Conservation (phyloP, 345 rosid species). For the Gossypium turneri region DNA sequence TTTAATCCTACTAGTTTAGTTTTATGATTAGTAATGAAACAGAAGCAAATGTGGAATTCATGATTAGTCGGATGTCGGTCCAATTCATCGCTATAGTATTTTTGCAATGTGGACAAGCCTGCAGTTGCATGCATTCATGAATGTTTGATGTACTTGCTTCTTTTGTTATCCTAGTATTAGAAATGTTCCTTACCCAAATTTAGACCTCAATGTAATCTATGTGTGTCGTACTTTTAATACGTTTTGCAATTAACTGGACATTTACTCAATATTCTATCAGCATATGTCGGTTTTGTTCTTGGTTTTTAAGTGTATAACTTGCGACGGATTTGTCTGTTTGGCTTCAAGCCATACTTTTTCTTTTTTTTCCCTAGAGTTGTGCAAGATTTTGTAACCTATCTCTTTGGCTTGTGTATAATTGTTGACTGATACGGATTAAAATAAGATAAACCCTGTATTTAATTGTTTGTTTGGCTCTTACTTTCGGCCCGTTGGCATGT, state of each 20-base stretch:
- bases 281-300: slow-evolving; percentile 1
- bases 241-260: slow-evolving; percentile 19
- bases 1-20: slow-evolving; percentile 19
- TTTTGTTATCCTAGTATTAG: slow-evolving; percentile 15
- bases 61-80: slow-evolving; percentile 25
- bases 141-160: slow-evolving; percentile 20
- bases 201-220: not conserved
- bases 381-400: slow-evolving; percentile 15
- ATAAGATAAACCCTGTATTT: slow-evolving; percentile 17
- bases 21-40: slow-evolving; percentile 23
- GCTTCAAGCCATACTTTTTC: slow-evolving; percentile 17
- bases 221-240: too few species aligned
- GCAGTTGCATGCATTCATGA: slow-evolving; percentile 25
- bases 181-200: slow-evolving; percentile 13
- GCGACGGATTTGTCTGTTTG: slow-evolving; percentile 15
- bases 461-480: slow-evolving; percentile 17
- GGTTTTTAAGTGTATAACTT: not conserved
- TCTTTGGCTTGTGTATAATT: slow-evolving; percentile 19
- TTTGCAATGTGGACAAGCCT: slow-evolving; percentile 22
- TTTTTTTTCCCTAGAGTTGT: slow-evolving; percentile 17
- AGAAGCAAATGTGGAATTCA: slow-evolving; percentile 29
- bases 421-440: slow-evolving; percentile 23
- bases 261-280: not conserved
- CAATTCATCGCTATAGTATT: slow-evolving; percentile 18
- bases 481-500: slow-evolving; percentile 24